These are phyloP conservation scores for Phialophora macrospora DNA, from an alignment of 2,329 filamentous ascomycete genomes.

Conservation along the genomic window DNA sequence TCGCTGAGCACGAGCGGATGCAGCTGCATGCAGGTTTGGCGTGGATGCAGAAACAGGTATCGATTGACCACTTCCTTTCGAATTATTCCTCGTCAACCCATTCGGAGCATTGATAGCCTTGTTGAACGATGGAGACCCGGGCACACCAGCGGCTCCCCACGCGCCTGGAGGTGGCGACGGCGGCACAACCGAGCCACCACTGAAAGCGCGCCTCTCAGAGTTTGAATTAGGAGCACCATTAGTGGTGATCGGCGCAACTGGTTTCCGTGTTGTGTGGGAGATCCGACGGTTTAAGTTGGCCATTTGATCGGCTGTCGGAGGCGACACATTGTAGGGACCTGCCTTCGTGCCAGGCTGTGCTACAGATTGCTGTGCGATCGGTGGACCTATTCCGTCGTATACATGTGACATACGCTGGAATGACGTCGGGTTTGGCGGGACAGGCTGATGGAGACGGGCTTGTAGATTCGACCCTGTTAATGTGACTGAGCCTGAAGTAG, in stretches of 20 bases:
- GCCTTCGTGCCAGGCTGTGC: slow-evolving; percentile 2
- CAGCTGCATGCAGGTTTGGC: slow-evolving; percentile 32
- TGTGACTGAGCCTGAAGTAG: slow-evolving; percentile 32
- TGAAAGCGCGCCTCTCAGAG: slow-evolving; percentile 18
- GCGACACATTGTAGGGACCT: slow-evolving; percentile 16
- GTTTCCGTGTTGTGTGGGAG: slow-evolving; percentile 24
- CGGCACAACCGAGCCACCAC: slow-evolving; percentile 14
- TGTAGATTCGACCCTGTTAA: slow-evolving; percentile 42
- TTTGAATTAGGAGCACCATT: slow-evolving; percentile 14
- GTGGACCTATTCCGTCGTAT: slow-evolving; percentile 6
- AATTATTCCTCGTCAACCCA: slow-evolving; percentile 32
- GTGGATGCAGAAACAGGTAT: slow-evolving; percentile 35
- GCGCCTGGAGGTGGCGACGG: slow-evolving; percentile 32
- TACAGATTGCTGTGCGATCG: slow-evolving; percentile 2
- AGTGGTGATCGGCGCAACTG: slow-evolving; percentile 19
- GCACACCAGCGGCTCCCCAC: slow-evolving; percentile 34
- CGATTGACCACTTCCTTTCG: slow-evolving; percentile 31
- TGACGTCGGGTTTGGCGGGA: slow-evolving; percentile 39
- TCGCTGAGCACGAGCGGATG: slow-evolving; percentile 21
- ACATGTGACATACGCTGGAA: slow-evolving; percentile 20
- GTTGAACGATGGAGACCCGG: slow-evolving; percentile 34
- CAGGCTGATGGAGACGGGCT: slow-evolving; percentile 42
- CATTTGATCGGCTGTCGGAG: slow-evolving; percentile 34
- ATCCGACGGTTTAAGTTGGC: slow-evolving; percentile 33
- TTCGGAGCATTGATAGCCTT: slow-evolving; percentile 31